phyloP scores from a whole-genome alignment of 2,329 filamentous ascomycete genomes.

The Fusarium piperis region DNA sequence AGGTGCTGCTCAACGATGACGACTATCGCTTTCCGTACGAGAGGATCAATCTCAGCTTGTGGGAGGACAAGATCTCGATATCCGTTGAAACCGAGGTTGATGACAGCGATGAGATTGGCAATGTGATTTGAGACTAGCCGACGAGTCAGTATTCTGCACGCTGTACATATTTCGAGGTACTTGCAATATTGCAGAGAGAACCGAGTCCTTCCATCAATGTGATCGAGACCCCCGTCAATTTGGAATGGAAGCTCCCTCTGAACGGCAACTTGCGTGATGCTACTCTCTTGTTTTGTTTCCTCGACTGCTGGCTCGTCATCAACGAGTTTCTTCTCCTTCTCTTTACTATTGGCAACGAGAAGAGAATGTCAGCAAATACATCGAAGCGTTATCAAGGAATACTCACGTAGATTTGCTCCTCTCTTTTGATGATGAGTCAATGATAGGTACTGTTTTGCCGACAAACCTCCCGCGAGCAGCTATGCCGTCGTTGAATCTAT shows the following conservation, averaged over 20 bases:
- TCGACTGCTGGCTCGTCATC: fast-evolving
- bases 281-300: not conserved
- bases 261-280: not conserved
- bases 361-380: not conserved
- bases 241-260: not conserved
- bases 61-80: slow-evolving; percentile 33
- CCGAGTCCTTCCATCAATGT: slow-evolving; percentile 27
- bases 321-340: not conserved
- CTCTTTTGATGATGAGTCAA: not conserved
- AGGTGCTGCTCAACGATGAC: slow-evolving; percentile 34
- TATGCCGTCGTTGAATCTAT: slow-evolving; percentile 38
- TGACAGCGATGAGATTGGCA: slow-evolving; percentile 35
- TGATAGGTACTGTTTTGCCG: slow-evolving; percentile 25
- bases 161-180: not conserved
- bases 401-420: not conserved
- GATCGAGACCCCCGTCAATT: slow-evolving; percentile 20
- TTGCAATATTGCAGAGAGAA: slow-evolving; percentile 35
- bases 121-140: slow-evolving; percentile 32
- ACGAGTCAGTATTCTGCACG: not conserved
- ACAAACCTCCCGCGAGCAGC: slow-evolving; percentile 35
- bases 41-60: slow-evolving; percentile 30
- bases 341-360: not conserved
- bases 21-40: slow-evolving; percentile 32
- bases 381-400: not conserved
- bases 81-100: slow-evolving; percentile 38